Evolutionary conservation across 2,329 filamentous ascomycete species (phyloP).

Genomic region (Apiospora malaysiana): DNA sequence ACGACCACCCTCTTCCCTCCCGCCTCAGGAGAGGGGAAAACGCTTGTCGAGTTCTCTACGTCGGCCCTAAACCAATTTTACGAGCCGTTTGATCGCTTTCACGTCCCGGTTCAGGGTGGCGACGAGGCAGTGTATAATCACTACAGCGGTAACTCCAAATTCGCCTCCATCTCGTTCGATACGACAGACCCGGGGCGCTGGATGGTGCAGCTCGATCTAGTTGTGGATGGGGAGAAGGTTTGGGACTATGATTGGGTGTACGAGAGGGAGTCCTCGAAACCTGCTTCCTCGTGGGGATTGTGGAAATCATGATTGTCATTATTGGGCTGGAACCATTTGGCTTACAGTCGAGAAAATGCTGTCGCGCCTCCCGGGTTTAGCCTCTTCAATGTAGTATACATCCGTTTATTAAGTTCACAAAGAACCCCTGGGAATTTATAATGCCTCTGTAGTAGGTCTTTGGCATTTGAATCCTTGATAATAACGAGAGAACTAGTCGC

Average conservation of each 20-base stretch:
- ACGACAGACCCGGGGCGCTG: conserved; percentile 30
- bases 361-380: no score
- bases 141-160: conserved; percentile 68
- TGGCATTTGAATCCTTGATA: no score
- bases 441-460: no score
- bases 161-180: conserved; percentile 65
- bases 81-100: conserved; percentile 63
- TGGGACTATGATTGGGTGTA: conserved; percentile 20
- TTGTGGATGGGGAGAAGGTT: conserved; percentile 13
- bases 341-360: no score
- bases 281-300: neutral
- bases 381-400: no score
- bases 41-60: conserved; percentile 70
- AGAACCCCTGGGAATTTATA: no score
- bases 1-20: conserved; percentile 57
- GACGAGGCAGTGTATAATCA: conserved; percentile 49
- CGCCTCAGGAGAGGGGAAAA: conserved; percentile 43
- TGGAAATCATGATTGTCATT: neutral
- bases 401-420: no score
- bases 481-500: no score
- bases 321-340: neutral
- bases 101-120: conserved; percentile 63
- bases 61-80: conserved; percentile 74
- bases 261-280: neutral
- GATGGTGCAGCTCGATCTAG: neutral